phyloP scores from a whole-genome alignment of 2,329 filamentous ascomycete genomes.

The Aspergillus arachidicola region DNA sequence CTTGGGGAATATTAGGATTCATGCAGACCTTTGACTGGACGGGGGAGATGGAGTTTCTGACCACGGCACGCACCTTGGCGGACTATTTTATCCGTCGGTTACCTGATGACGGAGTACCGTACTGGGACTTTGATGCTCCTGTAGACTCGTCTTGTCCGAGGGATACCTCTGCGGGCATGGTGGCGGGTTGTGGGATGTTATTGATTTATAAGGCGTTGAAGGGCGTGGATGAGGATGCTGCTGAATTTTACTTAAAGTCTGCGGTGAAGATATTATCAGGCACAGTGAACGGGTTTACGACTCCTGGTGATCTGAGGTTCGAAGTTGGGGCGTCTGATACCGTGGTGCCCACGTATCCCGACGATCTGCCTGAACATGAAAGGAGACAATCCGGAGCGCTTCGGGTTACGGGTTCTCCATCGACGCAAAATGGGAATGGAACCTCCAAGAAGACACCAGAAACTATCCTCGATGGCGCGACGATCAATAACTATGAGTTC shows the following conservation, averaged over 20 bases:
- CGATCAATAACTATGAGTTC: conserved; percentile 46
- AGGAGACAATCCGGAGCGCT: conserved; percentile 3
- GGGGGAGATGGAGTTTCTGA: conserved; percentile 25
- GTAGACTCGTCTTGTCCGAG: conserved; percentile 20
- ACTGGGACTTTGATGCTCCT: conserved; percentile 58
- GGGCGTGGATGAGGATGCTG: background rate
- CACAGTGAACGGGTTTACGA: conserved; percentile 15
- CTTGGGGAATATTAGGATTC: conserved; percentile 34
- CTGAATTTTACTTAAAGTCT: conserved; percentile 4
- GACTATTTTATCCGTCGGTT: conserved; percentile 51
- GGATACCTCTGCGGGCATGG: conserved; percentile 47
- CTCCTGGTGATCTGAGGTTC: conserved; percentile 5
- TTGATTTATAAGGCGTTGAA: conserved; percentile 38
- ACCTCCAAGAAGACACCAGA: conserved; percentile 25
- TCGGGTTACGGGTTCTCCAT: conserved; percentile 4
- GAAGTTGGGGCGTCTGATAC: background rate
- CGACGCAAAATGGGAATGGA: background rate
- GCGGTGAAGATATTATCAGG: conserved; percentile 14
- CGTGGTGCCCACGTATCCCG: background rate
- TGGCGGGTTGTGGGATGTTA: conserved; percentile 46
- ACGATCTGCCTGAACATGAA: background rate
- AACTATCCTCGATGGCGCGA: conserved; percentile 49
- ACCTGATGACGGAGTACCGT: conserved; percentile 44
- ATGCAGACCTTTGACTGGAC: conserved; percentile 47
- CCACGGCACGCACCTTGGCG: conserved; percentile 48